A percentile compares a stretch with the other conserved stretches of the same genome.
These are phyloP conservation scores for Aureococcus anophagefferens DNA, from an alignment of 108 stramenopile species.

Conservation along the genomic window DNA sequence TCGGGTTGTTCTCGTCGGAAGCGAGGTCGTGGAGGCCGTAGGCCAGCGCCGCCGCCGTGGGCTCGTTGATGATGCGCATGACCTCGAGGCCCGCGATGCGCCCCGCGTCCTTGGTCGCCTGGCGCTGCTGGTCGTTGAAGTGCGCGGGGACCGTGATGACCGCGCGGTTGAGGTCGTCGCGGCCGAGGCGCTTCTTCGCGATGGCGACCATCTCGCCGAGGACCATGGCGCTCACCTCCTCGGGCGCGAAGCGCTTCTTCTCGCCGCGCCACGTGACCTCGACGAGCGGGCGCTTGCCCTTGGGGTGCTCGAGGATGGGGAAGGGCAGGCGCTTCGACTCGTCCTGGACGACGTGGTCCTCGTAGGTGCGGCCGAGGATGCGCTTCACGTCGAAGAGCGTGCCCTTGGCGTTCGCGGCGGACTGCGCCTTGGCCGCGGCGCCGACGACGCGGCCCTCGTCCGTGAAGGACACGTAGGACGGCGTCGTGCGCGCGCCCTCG, in stretches of 20 bases:
- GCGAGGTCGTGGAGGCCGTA: conserved; percentile 46
- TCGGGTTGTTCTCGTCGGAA: neutral
- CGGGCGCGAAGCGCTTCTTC: conserved; percentile 46
- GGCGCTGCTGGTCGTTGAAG: conserved; percentile 76
- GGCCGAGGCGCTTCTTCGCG: conserved; percentile 46
- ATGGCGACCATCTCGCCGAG: conserved; percentile 46
- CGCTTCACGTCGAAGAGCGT: conserved; percentile 61
- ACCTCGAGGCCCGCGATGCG: conserved; percentile 57
- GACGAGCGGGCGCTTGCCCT: conserved; percentile 36
- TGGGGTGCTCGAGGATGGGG: conserved; percentile 30
- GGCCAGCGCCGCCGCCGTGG: conserved; percentile 58
- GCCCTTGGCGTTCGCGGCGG: conserved; percentile 42
- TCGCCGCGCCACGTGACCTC: conserved; percentile 43
- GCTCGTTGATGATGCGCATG: conserved; percentile 61
- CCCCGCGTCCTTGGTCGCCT: conserved; percentile 71
- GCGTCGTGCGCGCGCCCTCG: conserved; percentile 66
- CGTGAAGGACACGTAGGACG: conserved; percentile 74
- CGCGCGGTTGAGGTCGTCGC: conserved; percentile 41
- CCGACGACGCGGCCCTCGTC: conserved; percentile 46
- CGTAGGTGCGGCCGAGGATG: conserved; percentile 49
- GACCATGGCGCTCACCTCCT: conserved; percentile 55
- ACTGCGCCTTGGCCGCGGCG: conserved; percentile 50
- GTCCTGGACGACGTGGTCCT: conserved; percentile 41
- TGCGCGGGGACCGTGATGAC: conserved; percentile 77
- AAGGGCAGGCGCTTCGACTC: conserved; percentile 51